A percentile compares a stretch with the other conserved stretches of the same genome.
phyloP scores from a whole-genome alignment of 192 early-diverging fungal species.

The Linnemannia zychae region DNA sequence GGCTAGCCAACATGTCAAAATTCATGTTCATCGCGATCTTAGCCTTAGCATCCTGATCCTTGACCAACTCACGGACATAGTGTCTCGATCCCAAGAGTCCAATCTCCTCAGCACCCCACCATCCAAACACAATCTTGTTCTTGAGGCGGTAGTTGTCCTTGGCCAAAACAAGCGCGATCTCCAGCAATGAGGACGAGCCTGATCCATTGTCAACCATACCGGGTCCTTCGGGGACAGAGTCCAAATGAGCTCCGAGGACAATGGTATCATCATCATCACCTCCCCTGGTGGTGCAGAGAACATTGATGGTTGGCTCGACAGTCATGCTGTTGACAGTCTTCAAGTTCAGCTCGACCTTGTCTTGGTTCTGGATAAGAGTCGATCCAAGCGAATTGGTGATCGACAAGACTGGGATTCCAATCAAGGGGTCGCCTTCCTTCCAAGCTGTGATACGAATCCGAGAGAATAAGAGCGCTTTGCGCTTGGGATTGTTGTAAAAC shows the following conservation, averaged over 20 bases:
- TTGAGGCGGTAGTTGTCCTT: conserved; percentile 56
- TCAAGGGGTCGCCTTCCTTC: conserved; percentile 75
- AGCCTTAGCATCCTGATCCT: conserved; percentile 52
- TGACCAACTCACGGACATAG: conserved; percentile 65
- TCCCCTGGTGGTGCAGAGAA: conserved; percentile 66
- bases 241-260: conserved; percentile 75
- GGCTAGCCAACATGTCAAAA: conserved; percentile 82
- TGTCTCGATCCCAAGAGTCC: conserved; percentile 75
- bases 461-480: conserved; percentile 58
- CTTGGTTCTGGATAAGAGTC: conserved; percentile 53
- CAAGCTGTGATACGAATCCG: conserved; percentile 72
- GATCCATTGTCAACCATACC: conserved; percentile 83
- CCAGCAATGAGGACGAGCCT: conserved; percentile 68
- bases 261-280: conserved; percentile 64
- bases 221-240: conserved; percentile 77
- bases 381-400: conserved; percentile 69
- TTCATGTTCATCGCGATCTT: conserved; percentile 74
- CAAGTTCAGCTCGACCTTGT: conserved; percentile 53
- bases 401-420: conserved; percentile 72
- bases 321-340: conserved; percentile 65
- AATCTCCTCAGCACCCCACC: conserved; percentile 82
- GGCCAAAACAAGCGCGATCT: conserved; percentile 70
- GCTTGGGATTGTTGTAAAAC: conserved; percentile 64
- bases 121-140: conserved; percentile 78
- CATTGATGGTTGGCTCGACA: conserved; percentile 73